Base-by-base conservation (phyloP, 1,284 basidiomycete species). In the Exobasidium cylindrosporum region DNA sequence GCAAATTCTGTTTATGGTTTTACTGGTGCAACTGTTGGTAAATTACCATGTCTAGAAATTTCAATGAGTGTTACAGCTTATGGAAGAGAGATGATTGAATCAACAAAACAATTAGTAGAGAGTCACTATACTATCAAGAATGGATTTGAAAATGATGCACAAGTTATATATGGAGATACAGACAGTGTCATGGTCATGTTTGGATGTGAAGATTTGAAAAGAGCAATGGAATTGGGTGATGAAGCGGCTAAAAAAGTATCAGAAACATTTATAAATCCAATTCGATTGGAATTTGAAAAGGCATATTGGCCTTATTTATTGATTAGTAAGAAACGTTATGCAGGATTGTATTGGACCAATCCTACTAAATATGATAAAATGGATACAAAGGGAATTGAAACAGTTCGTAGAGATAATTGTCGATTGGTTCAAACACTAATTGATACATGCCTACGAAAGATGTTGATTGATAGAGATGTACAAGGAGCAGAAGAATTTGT, bases 181-280 rank as follows among this genome's bases (percentile, higher is more conserved):
- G 77, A 79, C 57, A 78, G 76, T 46, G 76, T 79, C 63, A 79
- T 79, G 77, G 76, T 79, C 69, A 77, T 78, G 61, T 79, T 79
- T 58, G 77, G 77, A 54, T 66, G 69, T 2, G 59, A 68, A 3
- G 73, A 77, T 28, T 54, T 79, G n/a, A 60, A 54, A 11, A 66
- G 69, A 46, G 73, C 76, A 13, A 79, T 79, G 77, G 64, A 73
- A 56, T 65, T 79, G 11, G 94, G 95, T 40, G 88, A 88, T 29
- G 91, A 97, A 82, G 96, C 96, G 0, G 96, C 96, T 0, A 88
- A 90, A 30, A 85, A 91, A n/a, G 95, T 98, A 4, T 73, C 71
- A 1, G 57, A 74, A 35, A 73, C 74, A 0, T 79, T 79, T 60
- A 65, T 72, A 45, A 63, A 70, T 29, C 77, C 77, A 4, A 79